Conservation (phyloP, 352 stramenopile species). For the Globisporangium lucens region DNA sequence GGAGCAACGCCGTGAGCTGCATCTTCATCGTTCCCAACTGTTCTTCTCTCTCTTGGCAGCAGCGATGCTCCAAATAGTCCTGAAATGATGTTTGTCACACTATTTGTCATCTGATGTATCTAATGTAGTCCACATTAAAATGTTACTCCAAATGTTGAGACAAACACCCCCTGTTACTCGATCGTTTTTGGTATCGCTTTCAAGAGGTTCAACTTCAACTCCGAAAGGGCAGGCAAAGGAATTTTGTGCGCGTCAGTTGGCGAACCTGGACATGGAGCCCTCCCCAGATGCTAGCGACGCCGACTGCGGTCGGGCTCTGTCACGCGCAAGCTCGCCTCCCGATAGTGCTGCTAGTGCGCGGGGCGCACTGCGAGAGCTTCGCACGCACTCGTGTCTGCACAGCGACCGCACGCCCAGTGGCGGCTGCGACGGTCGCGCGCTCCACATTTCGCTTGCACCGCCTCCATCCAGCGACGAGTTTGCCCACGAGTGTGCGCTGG, state of each 20-base stretch:
- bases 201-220: slow-evolving; percentile 5
- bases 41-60: not conserved
- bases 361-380: slow-evolving; percentile 26
- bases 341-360: slow-evolving; percentile 2
- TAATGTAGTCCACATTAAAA: not conserved
- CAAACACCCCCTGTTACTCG: not conserved
- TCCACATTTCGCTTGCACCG: slow-evolving; percentile 30
- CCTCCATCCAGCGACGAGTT: slow-evolving; percentile 30
- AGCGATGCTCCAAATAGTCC: not conserved
- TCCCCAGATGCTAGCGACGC: not conserved
- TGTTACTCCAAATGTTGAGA: not conserved
- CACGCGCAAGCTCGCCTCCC: not conserved
- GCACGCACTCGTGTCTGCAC: slow-evolving; percentile 22
- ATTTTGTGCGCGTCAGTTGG: not conserved
- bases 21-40: slow-evolving; percentile 7
- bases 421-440: slow-evolving; percentile 16
- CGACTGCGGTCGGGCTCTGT: not conserved
- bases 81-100: not conserved
- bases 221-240: slow-evolving; percentile 19
- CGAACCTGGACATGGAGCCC: slow-evolving; percentile 7
- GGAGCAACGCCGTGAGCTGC: slow-evolving; percentile 6
- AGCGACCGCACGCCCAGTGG: slow-evolving; percentile 3
- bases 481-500: slow-evolving; percentile 44
- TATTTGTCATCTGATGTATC: not conserved
- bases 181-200: slow-evolving; percentile 1